These are phyloP conservation scores for Leishmania amazonensis DNA, from an alignment of 208 protist genomes.

Conservation along the genomic window DNA sequence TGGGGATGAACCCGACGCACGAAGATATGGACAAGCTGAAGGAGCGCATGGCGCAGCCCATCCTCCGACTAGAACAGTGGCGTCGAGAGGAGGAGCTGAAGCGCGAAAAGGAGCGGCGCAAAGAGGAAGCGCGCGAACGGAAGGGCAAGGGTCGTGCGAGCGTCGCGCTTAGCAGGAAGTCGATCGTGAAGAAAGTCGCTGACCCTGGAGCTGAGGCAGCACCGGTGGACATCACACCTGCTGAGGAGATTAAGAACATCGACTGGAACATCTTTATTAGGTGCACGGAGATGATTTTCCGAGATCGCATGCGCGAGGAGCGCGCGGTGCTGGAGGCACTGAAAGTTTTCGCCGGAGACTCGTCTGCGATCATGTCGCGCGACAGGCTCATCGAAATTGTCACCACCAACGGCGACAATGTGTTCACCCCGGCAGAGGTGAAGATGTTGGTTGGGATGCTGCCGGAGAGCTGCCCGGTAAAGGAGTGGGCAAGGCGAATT, in stretches of 20 bases:
- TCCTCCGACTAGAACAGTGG: slow-evolving; percentile 83
- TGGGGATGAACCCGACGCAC: slow-evolving; percentile 91
- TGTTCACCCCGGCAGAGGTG: slow-evolving; percentile 79
- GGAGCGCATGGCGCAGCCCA: slow-evolving; percentile 72
- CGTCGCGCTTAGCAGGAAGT: slow-evolving; percentile 34
- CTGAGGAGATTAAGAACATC: slow-evolving; percentile 93
- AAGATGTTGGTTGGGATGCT: slow-evolving; percentile 60
- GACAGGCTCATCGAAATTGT: slow-evolving; percentile 66
- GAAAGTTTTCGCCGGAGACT: slow-evolving; percentile 42
- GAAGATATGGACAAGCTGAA: slow-evolving; percentile 85
- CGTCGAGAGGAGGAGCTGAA: slow-evolving; percentile 81
- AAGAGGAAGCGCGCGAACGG: slow-evolving; percentile 70
- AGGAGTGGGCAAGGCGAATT: slow-evolving; percentile 79
- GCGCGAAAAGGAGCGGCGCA: slow-evolving; percentile 77
- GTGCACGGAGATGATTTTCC: slow-evolving; percentile 83
- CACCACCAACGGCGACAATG: slow-evolving; percentile 81
- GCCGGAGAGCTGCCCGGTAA: slow-evolving; percentile 51
- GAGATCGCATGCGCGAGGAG: slow-evolving; percentile 73
- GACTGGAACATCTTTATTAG: slow-evolving; percentile 94
- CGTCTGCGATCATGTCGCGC: slow-evolving; percentile 36
- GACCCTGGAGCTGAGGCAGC: slow-evolving; percentile 39
- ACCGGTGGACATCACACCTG: slow-evolving; percentile 63
- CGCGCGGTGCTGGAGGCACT: slow-evolving; percentile 62
- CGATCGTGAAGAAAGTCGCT: slow-evolving; percentile 35
- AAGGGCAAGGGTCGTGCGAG: slow-evolving; percentile 35